phyloP scores from a whole-genome alignment of 148 eudicot species.

The Rhododendron ovatum region DNA sequence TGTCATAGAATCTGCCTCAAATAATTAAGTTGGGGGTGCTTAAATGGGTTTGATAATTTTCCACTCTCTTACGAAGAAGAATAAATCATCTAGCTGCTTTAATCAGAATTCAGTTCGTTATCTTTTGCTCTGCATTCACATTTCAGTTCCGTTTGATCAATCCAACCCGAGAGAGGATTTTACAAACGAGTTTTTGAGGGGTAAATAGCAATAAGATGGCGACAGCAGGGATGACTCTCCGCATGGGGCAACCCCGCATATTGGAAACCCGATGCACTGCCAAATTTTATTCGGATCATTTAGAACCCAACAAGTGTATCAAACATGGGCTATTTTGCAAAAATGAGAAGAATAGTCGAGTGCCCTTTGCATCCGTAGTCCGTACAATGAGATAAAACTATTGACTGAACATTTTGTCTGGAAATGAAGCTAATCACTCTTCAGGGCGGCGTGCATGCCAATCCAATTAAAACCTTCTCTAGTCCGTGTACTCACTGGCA shows the following conservation, averaged over 20 bases:
- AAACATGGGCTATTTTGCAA: neutral
- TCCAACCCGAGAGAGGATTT: neutral
- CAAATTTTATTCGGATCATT: neutral
- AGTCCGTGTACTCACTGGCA: neutral
- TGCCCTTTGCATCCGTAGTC: neutral
- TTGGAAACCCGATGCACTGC: neutral
- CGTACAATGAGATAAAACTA: neutral
- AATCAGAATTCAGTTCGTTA: neutral
- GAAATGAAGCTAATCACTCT: neutral
- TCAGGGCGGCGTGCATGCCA: neutral
- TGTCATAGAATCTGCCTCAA: neutral
- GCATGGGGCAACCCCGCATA: neutral
- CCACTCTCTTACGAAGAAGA: neutral
- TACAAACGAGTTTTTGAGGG: neutral
- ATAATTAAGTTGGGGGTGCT: neutral
- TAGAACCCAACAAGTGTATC: neutral
- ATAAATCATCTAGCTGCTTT: neutral
- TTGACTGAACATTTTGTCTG: neutral
- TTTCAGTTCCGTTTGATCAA: neutral
- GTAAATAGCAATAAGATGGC: neutral
- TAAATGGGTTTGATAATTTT: neutral
- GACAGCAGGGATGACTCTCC: neutral
- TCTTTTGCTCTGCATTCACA: neutral
- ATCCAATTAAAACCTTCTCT: neutral
- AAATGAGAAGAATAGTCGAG: neutral